These are phyloP conservation scores for Trametes punicea DNA, from an alignment of 768 basidiomycete genomes.

Conservation along the genomic window DNA sequence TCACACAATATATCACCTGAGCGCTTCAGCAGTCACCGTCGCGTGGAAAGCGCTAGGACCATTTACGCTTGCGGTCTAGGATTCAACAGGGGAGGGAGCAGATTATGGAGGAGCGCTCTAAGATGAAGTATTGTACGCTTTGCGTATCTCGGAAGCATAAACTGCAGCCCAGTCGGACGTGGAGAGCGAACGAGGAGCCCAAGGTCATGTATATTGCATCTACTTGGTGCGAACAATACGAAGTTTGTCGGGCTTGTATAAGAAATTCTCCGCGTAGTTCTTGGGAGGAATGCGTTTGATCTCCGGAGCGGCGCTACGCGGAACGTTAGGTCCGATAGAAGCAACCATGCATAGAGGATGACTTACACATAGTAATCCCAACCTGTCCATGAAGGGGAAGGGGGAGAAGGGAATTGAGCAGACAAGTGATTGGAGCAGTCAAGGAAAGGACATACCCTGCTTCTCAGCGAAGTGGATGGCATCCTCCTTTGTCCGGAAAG, in stretches of 20 bases:
- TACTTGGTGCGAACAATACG: constrained; percentile 92
- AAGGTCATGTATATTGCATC: constrained; percentile 27
- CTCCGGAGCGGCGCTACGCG: constrained; percentile 27
- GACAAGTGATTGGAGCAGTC: neutral
- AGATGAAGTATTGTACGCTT: no score
- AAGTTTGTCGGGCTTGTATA: constrained; percentile 76
- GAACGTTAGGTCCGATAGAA: neutral
- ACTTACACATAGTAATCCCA: constrained; percentile 92
- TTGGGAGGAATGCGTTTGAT: constrained; percentile 76
- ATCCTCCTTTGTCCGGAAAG: constrained; percentile 84
- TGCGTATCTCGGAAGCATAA: no score
- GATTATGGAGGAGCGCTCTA: no score
- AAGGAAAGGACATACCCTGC: constrained; percentile 62
- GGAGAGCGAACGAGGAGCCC: no score
- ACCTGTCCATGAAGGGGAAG: constrained; percentile 42
- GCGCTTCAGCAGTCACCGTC: no score
- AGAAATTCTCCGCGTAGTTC: constrained; percentile 89
- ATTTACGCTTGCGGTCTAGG: no score
- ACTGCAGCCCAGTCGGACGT: no score
- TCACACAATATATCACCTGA: no score
- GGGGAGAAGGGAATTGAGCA: neutral
- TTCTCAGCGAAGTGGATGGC: constrained; percentile 96
- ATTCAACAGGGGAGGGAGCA: no score
- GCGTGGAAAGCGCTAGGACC: no score
- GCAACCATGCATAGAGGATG: constrained; percentile 10